phyloP scores from a whole-genome alignment of 2,329 filamentous ascomycete species.

The Ceratocystis smalleyi region DNA sequence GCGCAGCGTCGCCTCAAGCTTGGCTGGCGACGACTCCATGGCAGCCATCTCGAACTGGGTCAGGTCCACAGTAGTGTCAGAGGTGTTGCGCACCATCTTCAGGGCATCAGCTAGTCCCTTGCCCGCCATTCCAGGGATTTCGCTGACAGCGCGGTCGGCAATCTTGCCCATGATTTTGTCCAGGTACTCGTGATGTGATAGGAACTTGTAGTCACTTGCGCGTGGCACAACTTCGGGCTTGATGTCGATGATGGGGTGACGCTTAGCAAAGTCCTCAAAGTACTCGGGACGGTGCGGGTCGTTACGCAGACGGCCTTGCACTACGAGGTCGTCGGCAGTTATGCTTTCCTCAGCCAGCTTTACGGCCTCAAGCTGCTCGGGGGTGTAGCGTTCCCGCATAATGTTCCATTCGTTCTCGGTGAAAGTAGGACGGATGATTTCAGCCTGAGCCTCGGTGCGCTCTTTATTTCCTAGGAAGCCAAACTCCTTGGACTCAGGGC shows the following conservation, averaged over 20 bases:
- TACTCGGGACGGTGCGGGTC: conserved; percentile 62
- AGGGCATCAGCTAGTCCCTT: conserved; percentile 30
- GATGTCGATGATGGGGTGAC: conserved; percentile 66
- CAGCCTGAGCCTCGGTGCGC: background rate
- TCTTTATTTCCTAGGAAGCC: conserved; percentile 3
- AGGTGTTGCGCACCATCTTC: conserved; percentile 29
- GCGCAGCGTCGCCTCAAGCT: conserved; percentile 13
- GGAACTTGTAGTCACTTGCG: conserved; percentile 41
- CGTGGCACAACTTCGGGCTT: conserved; percentile 35
- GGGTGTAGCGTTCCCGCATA: conserved; percentile 55
- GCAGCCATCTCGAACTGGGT: conserved; percentile 35
- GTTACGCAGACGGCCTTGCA: conserved; percentile 54
- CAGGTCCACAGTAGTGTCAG: conserved; percentile 32
- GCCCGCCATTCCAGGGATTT: conserved; percentile 30
- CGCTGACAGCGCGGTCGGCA: conserved; percentile 38
- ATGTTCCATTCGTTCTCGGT: conserved; percentile 46
- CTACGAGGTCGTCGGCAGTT: conserved; percentile 54
- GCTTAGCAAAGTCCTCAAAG: conserved; percentile 64
- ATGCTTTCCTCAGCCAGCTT: conserved; percentile 66
- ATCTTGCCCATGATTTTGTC: conserved; percentile 21
- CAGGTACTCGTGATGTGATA: conserved; percentile 43
- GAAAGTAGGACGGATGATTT: conserved; percentile 39
- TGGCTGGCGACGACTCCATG: conserved; percentile 35
- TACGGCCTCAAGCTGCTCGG: conserved; percentile 67
- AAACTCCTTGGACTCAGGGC: conserved; percentile 11